Conservation (phyloP, 805 yeast species). For the Suhomyces prunicola region DNA sequence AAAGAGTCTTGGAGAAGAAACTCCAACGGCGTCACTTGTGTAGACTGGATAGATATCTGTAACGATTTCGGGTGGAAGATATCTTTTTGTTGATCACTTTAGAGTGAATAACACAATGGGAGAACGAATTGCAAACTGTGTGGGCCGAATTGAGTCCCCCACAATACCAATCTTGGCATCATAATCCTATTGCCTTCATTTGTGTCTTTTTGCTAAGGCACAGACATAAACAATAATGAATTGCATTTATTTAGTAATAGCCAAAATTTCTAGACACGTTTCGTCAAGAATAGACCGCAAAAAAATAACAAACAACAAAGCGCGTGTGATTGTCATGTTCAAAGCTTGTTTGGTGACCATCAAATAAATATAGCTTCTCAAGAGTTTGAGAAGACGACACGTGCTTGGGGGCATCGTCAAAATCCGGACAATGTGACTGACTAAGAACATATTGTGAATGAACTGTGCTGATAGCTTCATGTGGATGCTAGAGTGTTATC, state of each 20-base stretch:
- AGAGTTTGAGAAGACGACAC: background rate
- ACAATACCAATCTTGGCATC: background rate
- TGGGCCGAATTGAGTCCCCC: background rate
- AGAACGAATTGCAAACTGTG: background rate
- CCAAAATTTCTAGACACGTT: background rate
- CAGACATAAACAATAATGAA: too few relatives aligned
- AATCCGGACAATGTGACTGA: background rate
- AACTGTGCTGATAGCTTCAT: background rate
- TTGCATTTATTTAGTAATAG: too few relatives aligned
- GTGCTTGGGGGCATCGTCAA: background rate
- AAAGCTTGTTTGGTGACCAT: background rate
- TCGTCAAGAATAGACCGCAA: background rate
- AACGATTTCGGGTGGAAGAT: constrained; percentile 26
- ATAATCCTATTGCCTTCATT: background rate
- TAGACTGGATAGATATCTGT: constrained; percentile 29
- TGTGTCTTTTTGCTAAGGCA: too few relatives aligned
- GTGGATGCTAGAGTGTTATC: background rate
- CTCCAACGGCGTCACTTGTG: constrained; percentile 15
- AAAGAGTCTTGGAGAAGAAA: constrained; percentile 25
- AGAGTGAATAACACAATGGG: background rate
- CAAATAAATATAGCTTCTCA: too few relatives aligned
- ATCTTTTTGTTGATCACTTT: constrained; percentile 5
- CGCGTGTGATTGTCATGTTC: background rate
- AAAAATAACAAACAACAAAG: background rate
- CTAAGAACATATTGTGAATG: background rate